These are phyloP conservation scores for Lecanosticta acicola DNA, from an alignment of 2,329 filamentous ascomycete genomes.

Conservation along the genomic window DNA sequence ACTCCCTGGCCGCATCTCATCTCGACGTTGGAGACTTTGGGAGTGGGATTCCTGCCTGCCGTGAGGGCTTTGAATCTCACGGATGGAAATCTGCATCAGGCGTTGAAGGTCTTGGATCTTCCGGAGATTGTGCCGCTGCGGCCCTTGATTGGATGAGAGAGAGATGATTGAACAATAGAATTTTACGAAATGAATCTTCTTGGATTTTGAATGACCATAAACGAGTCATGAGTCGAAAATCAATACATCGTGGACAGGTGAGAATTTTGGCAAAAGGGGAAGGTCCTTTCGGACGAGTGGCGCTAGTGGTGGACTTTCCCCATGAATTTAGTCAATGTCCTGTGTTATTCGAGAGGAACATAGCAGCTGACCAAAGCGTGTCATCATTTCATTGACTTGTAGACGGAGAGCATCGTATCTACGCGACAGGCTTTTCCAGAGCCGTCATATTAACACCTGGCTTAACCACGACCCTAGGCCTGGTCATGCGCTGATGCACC, in stretches of 20 bases:
- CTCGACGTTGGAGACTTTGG: conserved; percentile 12
- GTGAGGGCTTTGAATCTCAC: conserved; percentile 22
- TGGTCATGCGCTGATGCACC: conserved; percentile 82
- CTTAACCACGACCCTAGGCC: conserved; percentile 84
- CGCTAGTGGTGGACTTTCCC: too few relatives aligned
- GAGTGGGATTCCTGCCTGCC: conserved; percentile 2
- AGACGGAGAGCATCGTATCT: too few relatives aligned
- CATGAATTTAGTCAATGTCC: too few relatives aligned
- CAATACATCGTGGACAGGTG: too few relatives aligned
- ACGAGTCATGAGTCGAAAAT: too few relatives aligned
- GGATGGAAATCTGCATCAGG: conserved; percentile 15
- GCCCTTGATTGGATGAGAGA: neutral
- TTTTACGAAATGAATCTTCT: too few relatives aligned
- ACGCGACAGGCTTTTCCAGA: conserved; percentile 69
- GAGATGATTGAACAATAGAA: neutral
- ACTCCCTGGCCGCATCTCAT: conserved; percentile 20
- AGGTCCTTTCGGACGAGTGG: too few relatives aligned
- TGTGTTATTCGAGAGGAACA: too few relatives aligned
- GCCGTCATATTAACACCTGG: conserved; percentile 76
- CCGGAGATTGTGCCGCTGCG: conserved; percentile 1
- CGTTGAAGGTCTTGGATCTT: conserved; percentile 14
- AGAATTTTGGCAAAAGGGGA: too few relatives aligned
- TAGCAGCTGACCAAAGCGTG: too few relatives aligned
- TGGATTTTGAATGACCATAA: too few relatives aligned
- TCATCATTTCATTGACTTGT: too few relatives aligned